Percentiles rank a stretch among this genome's conserved stretches.
phyloP scores from a whole-genome alignment of 2,329 filamentous ascomycete species.

The Chaetomium sp. region DNA sequence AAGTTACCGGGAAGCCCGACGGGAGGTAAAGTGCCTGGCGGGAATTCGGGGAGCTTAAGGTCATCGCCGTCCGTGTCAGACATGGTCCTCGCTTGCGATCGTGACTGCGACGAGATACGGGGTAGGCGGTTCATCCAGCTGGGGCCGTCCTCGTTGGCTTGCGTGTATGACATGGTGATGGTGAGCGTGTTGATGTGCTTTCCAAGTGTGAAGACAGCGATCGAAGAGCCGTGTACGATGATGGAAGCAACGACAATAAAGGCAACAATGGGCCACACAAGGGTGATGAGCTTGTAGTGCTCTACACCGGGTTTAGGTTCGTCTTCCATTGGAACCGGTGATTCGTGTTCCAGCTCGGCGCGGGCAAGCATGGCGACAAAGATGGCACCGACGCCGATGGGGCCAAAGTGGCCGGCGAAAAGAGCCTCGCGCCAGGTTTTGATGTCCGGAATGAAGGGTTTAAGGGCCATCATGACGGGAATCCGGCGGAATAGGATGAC shows the following conservation, averaged over 20 bases:
- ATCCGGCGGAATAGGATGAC: constrained; percentile 95
- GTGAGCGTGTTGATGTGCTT: constrained; percentile 97
- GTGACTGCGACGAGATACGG: constrained; percentile 57
- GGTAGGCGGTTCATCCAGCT: constrained; percentile 94
- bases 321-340: constrained; percentile 64
- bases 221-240: constrained; percentile 92
- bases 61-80: constrained; percentile 69
- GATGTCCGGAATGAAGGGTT: constrained; percentile 90
- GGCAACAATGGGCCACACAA: constrained; percentile 93
- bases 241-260: constrained; percentile 95
- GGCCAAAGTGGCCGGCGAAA: constrained; percentile 95
- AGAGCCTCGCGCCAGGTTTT: constrained; percentile 97
- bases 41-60: constrained; percentile 51
- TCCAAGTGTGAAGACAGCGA: constrained; percentile 93
- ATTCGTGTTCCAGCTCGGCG: constrained; percentile 76
- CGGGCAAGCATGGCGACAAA: constrained; percentile 90
- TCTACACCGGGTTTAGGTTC: constrained; percentile 50
- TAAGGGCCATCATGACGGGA: constrained; percentile 85
- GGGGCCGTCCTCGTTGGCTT: constrained; percentile 78
- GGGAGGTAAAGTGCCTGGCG: constrained; percentile 65
- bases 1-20: constrained; percentile 69
- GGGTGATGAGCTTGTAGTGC: constrained; percentile 64
- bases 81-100: constrained; percentile 79
- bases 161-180: constrained; percentile 92
- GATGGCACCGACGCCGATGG: constrained; percentile 93